Percentiles rank a stretch among this genome's conserved stretches.
These are phyloP conservation scores for Oryza punctata DNA, from an alignment of 176 grass and related monocot species.

Conservation along the genomic window DNA sequence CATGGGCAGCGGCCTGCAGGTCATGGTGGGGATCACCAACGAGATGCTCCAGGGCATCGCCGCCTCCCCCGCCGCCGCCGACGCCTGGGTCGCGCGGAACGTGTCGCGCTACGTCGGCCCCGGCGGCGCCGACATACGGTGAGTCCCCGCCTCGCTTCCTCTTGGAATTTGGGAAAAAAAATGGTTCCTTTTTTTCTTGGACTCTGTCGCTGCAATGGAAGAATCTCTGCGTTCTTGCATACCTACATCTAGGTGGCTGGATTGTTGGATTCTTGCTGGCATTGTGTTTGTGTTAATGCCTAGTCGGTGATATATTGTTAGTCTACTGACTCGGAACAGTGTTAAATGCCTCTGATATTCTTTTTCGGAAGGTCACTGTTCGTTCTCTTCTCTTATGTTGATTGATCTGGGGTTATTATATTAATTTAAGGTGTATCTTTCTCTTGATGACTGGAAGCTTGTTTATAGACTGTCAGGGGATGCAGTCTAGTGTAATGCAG, in stretches of 20 bases:
- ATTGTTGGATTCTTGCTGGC: too few species aligned
- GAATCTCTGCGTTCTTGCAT: neutral
- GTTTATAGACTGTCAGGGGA: neutral
- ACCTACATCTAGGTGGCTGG: too few species aligned
- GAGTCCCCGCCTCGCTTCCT: neutral
- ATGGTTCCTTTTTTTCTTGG: too few species aligned
- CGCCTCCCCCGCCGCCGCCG: slow-evolving; percentile 46
- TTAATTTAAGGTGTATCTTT: neutral
- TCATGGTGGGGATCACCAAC: slow-evolving; percentile 81
- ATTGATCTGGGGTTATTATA: neutral
- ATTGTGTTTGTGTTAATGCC: neutral
- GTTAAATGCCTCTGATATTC: neutral
- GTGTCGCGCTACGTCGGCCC: slow-evolving; percentile 72
- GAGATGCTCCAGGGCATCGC: slow-evolving; percentile 38
- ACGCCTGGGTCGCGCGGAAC: slow-evolving; percentile 70
- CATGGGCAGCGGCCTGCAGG: slow-evolving; percentile 69
- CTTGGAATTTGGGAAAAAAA: too few species aligned
- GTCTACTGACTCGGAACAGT: neutral
- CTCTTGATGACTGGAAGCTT: neutral
- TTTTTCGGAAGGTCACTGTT: neutral
- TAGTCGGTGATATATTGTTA: neutral
- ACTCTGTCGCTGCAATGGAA: neutral
- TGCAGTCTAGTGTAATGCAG: neutral
- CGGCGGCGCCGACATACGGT: slow-evolving; percentile 81
- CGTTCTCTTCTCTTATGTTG: neutral